phyloP scores from a whole-genome alignment of 208 protist genomes.

The Leptomonas pyrrhocoris region DNA sequence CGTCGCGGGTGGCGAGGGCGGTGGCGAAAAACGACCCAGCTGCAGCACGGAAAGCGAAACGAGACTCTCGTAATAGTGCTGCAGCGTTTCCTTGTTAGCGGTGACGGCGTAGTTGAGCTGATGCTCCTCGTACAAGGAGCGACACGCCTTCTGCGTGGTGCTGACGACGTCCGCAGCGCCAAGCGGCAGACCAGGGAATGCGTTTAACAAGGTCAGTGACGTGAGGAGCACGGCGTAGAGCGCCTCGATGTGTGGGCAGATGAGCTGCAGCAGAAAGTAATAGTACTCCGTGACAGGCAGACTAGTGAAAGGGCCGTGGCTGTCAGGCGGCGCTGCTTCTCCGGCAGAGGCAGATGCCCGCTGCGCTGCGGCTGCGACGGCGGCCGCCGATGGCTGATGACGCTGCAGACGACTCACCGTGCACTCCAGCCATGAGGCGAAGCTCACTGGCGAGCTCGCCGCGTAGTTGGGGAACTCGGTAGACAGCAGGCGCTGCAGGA shows the following conservation, averaged over 20 bases:
- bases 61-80: slow-evolving; percentile 45
- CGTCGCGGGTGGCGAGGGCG: not conserved
- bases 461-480: slow-evolving; percentile 78
- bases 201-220: slow-evolving; percentile 24
- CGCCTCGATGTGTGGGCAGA: slow-evolving; percentile 64
- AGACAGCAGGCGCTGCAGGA: slow-evolving; percentile 62
- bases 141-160: slow-evolving; percentile 25
- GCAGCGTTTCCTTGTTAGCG: slow-evolving; percentile 53
- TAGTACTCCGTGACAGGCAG: slow-evolving; percentile 47
- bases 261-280: slow-evolving; percentile 57
- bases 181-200: slow-evolving; percentile 23
- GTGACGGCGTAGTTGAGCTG: slow-evolving; percentile 41
- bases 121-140: slow-evolving; percentile 26
- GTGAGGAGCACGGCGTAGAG: slow-evolving; percentile 42
- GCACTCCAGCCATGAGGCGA: slow-evolving; percentile 70
- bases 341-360: not conserved
- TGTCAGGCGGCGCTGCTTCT: not conserved
- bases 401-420: slow-evolving; percentile 47
- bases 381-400: not conserved
- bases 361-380: not conserved
- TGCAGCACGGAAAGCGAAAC: slow-evolving; percentile 29
- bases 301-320: slow-evolving; percentile 6
- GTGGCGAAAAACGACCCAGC: slow-evolving; percentile 7
- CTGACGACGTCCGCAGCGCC: slow-evolving; percentile 26
- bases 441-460: slow-evolving; percentile 51